Percentiles rank a stretch among this genome's conserved stretches.
Evolutionary conservation across 2,329 filamentous ascomycete genomes (phyloP).

Genomic region (Penicillium thymicola): DNA sequence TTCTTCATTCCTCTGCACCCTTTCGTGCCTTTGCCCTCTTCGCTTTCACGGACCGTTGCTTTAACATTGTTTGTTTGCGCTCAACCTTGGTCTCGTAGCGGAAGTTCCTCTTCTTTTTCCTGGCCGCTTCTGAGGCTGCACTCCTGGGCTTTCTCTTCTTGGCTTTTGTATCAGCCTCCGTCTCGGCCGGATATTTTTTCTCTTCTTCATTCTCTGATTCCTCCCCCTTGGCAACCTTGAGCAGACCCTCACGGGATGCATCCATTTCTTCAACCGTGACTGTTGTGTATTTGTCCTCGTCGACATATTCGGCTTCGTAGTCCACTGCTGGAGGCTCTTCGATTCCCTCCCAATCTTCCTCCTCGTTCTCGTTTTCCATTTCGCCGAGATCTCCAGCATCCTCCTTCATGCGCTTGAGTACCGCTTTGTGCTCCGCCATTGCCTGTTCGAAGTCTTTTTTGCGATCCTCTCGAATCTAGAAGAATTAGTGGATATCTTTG

Average conservation of each 20-base stretch:
- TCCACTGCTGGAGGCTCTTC: constrained; percentile 58
- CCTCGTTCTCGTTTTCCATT: constrained; percentile 35
- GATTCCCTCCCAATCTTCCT: constrained; percentile 67
- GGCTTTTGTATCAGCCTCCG: constrained; percentile 32
- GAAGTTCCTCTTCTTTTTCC: constrained; percentile 88
- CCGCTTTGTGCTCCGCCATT: constrained; percentile 69
- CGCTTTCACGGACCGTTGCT: constrained; percentile 67
- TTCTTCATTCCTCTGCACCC: constrained; percentile 20
- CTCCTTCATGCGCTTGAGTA: constrained; percentile 62
- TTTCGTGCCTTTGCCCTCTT: constrained; percentile 62
- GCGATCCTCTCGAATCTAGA: constrained; percentile 76
- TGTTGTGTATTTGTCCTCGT: constrained; percentile 93
- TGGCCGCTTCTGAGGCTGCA: constrained; percentile 51
- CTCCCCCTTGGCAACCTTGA: constrained; percentile 48
- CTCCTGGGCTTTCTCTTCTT: constrained; percentile 49
- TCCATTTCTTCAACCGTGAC: constrained; percentile 90
- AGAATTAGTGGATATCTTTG: constrained; percentile 5
- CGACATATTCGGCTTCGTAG: constrained; percentile 89
- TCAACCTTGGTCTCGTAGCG: constrained; percentile 88
- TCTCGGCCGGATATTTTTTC: constrained; percentile 30
- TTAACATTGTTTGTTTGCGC: constrained; percentile 59
- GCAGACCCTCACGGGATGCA: constrained; percentile 69
- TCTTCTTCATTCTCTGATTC: constrained; percentile 27
- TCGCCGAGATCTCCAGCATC: constrained; percentile 20
- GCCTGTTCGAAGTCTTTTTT: constrained; percentile 78